These are phyloP conservation scores for Thermomucor indicae-seudaticae DNA, from an alignment of 371 early-diverging fungal species.

Conservation along the genomic window DNA sequence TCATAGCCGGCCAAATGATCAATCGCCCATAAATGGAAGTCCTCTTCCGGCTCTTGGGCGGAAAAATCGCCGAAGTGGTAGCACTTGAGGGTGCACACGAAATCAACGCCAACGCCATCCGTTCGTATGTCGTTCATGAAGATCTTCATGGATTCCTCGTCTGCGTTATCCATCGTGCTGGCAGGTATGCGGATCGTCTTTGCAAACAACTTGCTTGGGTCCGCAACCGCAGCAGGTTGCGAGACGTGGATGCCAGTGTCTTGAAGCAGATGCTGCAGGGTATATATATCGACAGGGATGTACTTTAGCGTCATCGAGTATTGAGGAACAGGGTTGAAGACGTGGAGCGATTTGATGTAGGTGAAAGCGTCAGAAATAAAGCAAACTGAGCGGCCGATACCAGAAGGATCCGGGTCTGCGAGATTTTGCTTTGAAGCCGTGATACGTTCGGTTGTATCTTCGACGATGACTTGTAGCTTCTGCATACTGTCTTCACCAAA, in stretches of 20 bases:
- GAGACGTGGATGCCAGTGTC: not conserved
- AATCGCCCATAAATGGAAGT: constrained; percentile 5
- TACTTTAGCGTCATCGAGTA: not conserved
- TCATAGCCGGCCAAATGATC: constrained; percentile 2
- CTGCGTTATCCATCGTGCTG: not conserved
- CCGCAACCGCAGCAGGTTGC: not conserved
- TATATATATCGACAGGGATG: not conserved
- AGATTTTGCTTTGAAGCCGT: not conserved
- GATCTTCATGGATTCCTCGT: not conserved
- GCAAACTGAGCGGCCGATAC: not conserved
- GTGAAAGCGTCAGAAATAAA: not conserved
- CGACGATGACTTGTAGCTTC: not conserved
- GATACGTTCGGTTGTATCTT: not conserved
- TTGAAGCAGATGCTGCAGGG: not conserved
- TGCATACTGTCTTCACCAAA: not conserved
- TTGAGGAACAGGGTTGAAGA: no score
- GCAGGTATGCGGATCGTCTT: not conserved
- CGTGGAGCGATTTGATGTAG: not conserved
- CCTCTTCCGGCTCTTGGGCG: not conserved
- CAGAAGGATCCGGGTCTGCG: not conserved
- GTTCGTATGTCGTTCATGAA: not conserved
- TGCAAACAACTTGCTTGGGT: not conserved
- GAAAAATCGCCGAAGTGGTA: not conserved
- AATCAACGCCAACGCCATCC: not conserved
- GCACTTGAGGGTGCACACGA: not conserved